A percentile compares a stretch with the other conserved stretches of the same genome.
phyloP scores from a whole-genome alignment of 2,329 filamentous ascomycete genomes.

The Cordyceps pruinosa region DNA sequence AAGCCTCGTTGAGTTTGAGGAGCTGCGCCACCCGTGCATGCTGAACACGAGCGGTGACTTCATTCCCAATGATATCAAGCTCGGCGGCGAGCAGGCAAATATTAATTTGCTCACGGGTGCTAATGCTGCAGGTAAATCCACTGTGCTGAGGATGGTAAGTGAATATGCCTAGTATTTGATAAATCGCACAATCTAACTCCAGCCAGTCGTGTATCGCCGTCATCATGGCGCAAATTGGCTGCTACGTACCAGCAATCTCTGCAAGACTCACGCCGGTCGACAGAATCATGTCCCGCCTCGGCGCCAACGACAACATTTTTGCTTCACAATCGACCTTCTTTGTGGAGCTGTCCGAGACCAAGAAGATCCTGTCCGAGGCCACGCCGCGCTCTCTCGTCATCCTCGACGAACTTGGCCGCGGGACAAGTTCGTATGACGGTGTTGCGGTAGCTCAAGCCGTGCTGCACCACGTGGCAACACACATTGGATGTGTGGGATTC shows the following conservation, averaged over 20 bases:
- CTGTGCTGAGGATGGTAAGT: slow-evolving; percentile 83
- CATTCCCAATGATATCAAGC: slow-evolving; percentile 87
- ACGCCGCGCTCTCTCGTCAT: slow-evolving; percentile 93
- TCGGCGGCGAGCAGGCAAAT: slow-evolving; percentile 74
- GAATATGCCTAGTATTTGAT: background rate
- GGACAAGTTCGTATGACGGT: slow-evolving; percentile 91
- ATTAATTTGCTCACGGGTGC: slow-evolving; percentile 91
- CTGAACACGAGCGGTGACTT: slow-evolving; percentile 84
- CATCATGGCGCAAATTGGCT: slow-evolving; percentile 95
- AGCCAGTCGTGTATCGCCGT: slow-evolving; percentile 81
- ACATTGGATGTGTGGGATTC: slow-evolving; percentile 90
- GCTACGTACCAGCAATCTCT: slow-evolving; percentile 76
- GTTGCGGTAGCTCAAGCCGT: slow-evolving; percentile 95
- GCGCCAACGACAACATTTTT: slow-evolving; percentile 98
- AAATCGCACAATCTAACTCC: slow-evolving; percentile 20
- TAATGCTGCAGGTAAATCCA: slow-evolving; percentile 96
- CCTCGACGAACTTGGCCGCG: slow-evolving; percentile 89
- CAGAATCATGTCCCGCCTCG: slow-evolving; percentile 96
- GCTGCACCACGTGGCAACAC: slow-evolving; percentile 88
- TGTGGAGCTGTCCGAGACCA: slow-evolving; percentile 92
- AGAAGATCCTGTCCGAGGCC: slow-evolving; percentile 93
- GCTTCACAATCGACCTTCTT: slow-evolving; percentile 97
- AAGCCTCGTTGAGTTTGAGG: slow-evolving; percentile 83
- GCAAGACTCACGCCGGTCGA: slow-evolving; percentile 86
- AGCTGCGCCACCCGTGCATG: slow-evolving; percentile 93